These are phyloP conservation scores for Ocimum tenuiflorum DNA, from an alignment of 257 asterid genomes.

Conservation along the genomic window DNA sequence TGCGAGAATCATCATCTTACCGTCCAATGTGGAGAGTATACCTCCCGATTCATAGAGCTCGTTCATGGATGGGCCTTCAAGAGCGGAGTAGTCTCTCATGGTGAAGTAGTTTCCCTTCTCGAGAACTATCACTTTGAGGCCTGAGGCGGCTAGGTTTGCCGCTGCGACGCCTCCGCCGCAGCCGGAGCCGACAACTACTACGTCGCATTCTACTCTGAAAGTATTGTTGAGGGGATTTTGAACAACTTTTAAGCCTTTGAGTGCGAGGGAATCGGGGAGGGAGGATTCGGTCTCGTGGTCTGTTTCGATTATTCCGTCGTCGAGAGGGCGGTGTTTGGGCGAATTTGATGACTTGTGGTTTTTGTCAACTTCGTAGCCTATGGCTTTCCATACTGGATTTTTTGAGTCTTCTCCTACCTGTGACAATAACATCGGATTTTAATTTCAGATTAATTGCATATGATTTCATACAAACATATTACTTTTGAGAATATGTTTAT, in stretches of 20 bases:
- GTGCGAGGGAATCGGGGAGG: conserved; percentile 28
- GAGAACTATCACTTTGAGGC: conserved; percentile 61
- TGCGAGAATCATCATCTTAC: conserved; percentile 52
- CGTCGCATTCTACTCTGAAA: conserved; percentile 56
- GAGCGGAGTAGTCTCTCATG: conserved; percentile 47
- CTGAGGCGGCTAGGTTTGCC: conserved; percentile 58
- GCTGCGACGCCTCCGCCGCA: conserved; percentile 93
- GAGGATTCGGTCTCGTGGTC: conserved; percentile 37
- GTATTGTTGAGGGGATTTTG: conserved; percentile 23
- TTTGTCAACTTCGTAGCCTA: conserved; percentile 52
- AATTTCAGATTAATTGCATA: no score
- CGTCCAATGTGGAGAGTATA: conserved; percentile 53
- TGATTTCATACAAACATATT: no score
- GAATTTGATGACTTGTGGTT: conserved; percentile 1
- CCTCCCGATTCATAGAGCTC: conserved; percentile 71
- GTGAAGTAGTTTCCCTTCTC: conserved; percentile 79
- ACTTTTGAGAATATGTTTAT: no score
- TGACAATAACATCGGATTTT: not conserved
- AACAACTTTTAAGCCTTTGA: conserved; percentile 44
- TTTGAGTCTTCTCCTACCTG: conserved; percentile 55
- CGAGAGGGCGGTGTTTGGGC: conserved; percentile 44
- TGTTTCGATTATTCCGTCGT: conserved; percentile 66
- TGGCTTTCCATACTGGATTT: conserved; percentile 71
- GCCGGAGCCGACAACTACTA: conserved; percentile 75
- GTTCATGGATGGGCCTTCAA: conserved; percentile 73